Evolutionary conservation across 176 grass and related monocot species (phyloP).

Genomic region (Rhynchospora tenuis): DNA sequence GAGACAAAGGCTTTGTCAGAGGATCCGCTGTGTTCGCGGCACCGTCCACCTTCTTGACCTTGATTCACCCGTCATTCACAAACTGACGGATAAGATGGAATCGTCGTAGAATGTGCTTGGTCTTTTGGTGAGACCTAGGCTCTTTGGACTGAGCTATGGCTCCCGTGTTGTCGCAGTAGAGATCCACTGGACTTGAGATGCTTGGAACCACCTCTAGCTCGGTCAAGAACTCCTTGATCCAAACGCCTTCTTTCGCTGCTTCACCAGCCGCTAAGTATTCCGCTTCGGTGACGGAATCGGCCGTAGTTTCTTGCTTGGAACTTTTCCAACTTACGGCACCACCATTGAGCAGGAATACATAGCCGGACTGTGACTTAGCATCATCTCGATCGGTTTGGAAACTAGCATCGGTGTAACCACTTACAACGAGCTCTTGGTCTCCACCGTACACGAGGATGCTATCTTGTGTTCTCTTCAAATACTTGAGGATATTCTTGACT

Average conservation of each 20-base stretch:
- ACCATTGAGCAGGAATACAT: neutral
- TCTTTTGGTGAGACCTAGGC: too few species aligned
- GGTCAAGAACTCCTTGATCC: neutral
- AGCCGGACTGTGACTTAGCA: neutral
- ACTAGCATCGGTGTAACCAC: too few species aligned
- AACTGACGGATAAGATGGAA: too few species aligned
- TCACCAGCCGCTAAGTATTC: neutral
- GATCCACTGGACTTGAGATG: neutral
- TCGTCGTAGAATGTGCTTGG: too few species aligned
- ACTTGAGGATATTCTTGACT: neutral
- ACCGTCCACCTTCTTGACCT: too few species aligned
- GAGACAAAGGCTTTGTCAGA: too few species aligned
- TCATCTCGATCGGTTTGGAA: neutral
- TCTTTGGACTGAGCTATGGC: neutral
- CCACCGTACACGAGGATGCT: too few species aligned
- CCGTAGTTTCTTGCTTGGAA: neutral
- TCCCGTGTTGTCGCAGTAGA: neutral
- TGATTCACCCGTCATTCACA: too few species aligned
- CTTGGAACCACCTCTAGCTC: neutral
- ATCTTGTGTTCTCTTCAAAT: neutral
- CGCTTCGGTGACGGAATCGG: too few species aligned
- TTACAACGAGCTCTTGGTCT: too few species aligned
- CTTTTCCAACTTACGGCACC: slow-evolving; percentile 1
- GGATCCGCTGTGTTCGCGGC: too few species aligned
- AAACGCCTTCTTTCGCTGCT: neutral